Base-by-base conservation (phyloP, 345 rosid genomes). In the Pugionium cornutum region DNA sequence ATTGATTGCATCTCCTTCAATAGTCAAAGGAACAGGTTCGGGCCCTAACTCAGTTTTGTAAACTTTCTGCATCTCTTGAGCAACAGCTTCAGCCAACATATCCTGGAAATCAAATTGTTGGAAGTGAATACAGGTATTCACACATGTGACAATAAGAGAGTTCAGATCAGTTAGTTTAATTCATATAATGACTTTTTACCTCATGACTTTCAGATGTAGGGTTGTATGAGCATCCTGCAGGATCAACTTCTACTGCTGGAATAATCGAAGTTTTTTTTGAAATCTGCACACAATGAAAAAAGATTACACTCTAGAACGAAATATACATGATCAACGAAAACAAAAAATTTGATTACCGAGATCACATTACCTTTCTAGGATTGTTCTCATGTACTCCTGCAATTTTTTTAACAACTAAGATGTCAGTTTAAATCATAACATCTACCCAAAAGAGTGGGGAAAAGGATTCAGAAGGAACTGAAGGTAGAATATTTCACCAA, bases 231-330 rank as follows among this genome's bases (percentile, higher is more conserved):
- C 99, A 94, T 32, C 96, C 99, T 5, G 91, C 82, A 71, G 86
- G 87, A 75, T 88, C 99, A 80, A 94, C 77, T 81, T 94, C 99
- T 47, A 94, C 99, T 1, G 97, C 91, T 56, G 91, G 96, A 74
- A 94, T 94, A 62, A 75, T 54, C 2, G 90, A 80, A 37, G 81
- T 49, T 0, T 51, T 81, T 48, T 84, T 83, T 1, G 70, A 62
- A 29, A 76, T 75, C 96, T 89, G 72, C 28, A 53, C 28, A 74
- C 31, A 34, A 66, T 25, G 29, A 33, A 11, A 11, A 4, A 9
- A 43, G 36, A 55, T 49, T 5, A 11, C 18, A 18, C 36, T 52
- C 67, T 44, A 46, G 9, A 33, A 64, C 43, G 6, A 44, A 6
- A 29, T 9, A 25, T 27, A 34, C 49, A 37, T 8, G 11, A 66